Evolutionary conservation across 2,329 filamentous ascomycete species (phyloP).

Genomic region (Cadophora sp.): DNA sequence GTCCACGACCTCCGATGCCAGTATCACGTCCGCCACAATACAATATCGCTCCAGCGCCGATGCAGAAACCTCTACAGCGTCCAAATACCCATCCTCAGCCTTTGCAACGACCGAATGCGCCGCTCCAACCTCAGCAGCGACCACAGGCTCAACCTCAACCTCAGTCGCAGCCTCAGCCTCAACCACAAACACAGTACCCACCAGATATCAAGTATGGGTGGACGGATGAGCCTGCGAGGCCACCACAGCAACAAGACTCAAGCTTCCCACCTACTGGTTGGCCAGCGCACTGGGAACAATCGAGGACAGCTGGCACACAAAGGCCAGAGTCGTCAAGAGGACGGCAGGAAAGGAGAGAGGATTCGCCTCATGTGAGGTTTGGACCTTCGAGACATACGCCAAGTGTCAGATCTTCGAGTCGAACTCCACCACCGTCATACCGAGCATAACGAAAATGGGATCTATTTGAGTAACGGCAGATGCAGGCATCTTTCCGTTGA

Average conservation of each 20-base stretch:
- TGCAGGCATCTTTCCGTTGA: constrained; percentile 27
- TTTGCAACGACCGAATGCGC: constrained; percentile 17
- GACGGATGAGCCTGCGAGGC: constrained; percentile 29
- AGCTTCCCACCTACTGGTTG: constrained; percentile 37
- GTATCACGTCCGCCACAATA: constrained; percentile 26
- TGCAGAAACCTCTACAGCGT: constrained; percentile 7
- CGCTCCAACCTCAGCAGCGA: constrained; percentile 1
- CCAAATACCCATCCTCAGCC: constrained; percentile 8
- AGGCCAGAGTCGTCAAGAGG: constrained; percentile 28
- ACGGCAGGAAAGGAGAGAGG: constrained; percentile 25
- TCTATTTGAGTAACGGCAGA: neutral
- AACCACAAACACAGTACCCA: constrained; percentile 20
- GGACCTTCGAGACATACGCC: constrained; percentile 65
- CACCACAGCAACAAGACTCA: constrained; percentile 23
- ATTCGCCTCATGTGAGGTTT: constrained; percentile 81
- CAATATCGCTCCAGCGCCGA: constrained; percentile 16
- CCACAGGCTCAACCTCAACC: constrained; percentile 8
- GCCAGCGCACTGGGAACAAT: constrained; percentile 38
- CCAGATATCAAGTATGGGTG: constrained; percentile 41
- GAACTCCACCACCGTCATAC: constrained; percentile 33
- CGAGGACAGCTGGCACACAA: constrained; percentile 21
- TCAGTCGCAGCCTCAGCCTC: constrained; percentile 19
- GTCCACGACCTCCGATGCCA: constrained; percentile 23
- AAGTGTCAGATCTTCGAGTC: constrained; percentile 48
- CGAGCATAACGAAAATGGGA: constrained; percentile 14